phyloP scores from a whole-genome alignment of 345 rosid genomes.

The Mallotus nudiflorus region DNA sequence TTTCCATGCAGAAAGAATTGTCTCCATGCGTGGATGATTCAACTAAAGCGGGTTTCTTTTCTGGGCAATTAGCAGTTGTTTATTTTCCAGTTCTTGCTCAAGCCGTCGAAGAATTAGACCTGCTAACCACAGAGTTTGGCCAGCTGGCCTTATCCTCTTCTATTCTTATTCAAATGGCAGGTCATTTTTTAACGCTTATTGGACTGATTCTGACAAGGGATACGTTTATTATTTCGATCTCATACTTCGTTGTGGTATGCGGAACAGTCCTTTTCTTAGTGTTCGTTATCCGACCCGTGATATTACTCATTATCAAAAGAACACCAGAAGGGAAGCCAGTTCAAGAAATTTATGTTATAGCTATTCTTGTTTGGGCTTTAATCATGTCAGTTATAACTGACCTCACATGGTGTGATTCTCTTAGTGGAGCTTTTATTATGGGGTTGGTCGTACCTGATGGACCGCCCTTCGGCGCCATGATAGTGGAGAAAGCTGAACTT shows the following conservation, averaged over 20 bases:
- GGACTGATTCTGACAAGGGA: background rate
- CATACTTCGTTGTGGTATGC: background rate
- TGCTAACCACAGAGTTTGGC: slow-evolving; percentile 36
- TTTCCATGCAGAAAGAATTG: background rate
- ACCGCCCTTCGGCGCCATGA: slow-evolving; percentile 31
- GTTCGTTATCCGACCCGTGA: background rate
- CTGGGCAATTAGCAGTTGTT: too few species aligned
- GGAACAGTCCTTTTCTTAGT: background rate
- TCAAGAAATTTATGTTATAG: background rate
- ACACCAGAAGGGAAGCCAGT: slow-evolving; percentile 31
- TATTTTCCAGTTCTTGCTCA: too few species aligned
- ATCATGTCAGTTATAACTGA: slow-evolving; percentile 11
- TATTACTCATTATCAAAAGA: slow-evolving; percentile 3
- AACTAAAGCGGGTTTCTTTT: too few species aligned
- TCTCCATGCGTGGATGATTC: too few species aligned
- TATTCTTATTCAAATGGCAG: slow-evolving; percentile 4
- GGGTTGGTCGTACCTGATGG: slow-evolving; percentile 36
- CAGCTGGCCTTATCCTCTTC: slow-evolving; percentile 28
- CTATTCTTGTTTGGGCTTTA: slow-evolving; percentile 15
- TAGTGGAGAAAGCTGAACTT: slow-evolving; percentile 29
- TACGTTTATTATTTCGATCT: too few species aligned
- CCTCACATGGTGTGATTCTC: background rate
- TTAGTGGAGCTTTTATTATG: slow-evolving; percentile 14
- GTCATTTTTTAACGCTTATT: background rate
- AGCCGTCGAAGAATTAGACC: too few species aligned